These are phyloP conservation scores for Chenopodium berlandieri DNA, from an alignment of 148 eudicot genomes.

Conservation along the genomic window DNA sequence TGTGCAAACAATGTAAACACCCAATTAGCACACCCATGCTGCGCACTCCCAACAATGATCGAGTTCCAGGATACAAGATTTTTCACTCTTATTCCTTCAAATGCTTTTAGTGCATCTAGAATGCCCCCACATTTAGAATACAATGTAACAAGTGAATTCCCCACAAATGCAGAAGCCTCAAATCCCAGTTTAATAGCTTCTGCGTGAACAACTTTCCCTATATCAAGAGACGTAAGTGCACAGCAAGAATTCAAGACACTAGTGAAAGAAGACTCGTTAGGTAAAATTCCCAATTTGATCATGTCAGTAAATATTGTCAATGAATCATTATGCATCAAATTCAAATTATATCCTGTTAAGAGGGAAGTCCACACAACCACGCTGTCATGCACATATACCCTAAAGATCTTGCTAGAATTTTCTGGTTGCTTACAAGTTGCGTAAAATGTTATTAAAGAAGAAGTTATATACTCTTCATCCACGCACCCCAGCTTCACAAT, in stretches of 20 bases:
- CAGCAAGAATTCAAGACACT: slow-evolving; percentile 73
- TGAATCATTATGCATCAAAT: slow-evolving; percentile 50
- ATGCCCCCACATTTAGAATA: slow-evolving; percentile 68
- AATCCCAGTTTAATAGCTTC: slow-evolving; percentile 50
- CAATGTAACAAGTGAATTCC: slow-evolving; percentile 66
- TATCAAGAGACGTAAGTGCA: slow-evolving; percentile 42
- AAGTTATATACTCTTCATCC: slow-evolving; percentile 48
- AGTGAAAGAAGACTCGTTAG: slow-evolving; percentile 84
- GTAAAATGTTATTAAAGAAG: slow-evolving; percentile 71
- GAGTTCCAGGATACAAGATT: slow-evolving; percentile 91
- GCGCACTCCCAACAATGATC: slow-evolving; percentile 74
- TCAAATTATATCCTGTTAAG: slow-evolving; percentile 62
- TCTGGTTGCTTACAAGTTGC: slow-evolving; percentile 61
- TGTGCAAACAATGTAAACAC: slow-evolving; percentile 48
- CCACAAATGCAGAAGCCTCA: slow-evolving; percentile 57
- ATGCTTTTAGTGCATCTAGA: slow-evolving; percentile 45
- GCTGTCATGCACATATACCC: slow-evolving; percentile 47
- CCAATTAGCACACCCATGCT: slow-evolving; percentile 57
- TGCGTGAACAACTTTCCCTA: slow-evolving; percentile 57
- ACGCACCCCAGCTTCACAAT: slow-evolving; percentile 48
- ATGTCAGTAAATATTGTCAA: slow-evolving; percentile 57
- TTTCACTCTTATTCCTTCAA: slow-evolving; percentile 43
- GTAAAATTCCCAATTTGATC: slow-evolving; percentile 48
- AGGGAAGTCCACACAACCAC: slow-evolving; percentile 92
- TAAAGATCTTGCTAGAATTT: slow-evolving; percentile 48